Evolutionary conservation across 495 filamentous ascomycete genomes (phyloP).

Genomic region (Trichodelitschia bisporula): DNA sequence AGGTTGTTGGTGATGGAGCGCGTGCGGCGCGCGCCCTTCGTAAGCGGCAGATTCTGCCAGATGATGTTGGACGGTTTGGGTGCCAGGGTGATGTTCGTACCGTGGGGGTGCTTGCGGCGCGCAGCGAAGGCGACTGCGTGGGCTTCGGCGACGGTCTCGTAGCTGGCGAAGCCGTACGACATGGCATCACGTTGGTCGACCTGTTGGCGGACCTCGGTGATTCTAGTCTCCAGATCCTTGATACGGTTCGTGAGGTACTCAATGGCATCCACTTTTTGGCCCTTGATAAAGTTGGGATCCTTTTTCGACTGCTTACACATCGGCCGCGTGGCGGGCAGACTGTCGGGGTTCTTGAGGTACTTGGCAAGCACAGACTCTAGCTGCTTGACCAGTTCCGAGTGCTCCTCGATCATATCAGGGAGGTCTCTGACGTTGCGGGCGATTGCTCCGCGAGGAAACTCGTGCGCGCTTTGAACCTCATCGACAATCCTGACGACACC

Average conservation of each 20-base stretch:
- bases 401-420: slow-evolving; percentile 60
- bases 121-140: slow-evolving; percentile 67
- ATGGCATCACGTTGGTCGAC: slow-evolving; percentile 73
- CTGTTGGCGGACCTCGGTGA: slow-evolving; percentile 54
- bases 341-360: slow-evolving; percentile 69
- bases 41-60: slow-evolving; percentile 74
- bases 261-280: slow-evolving; percentile 70
- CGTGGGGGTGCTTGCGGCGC: slow-evolving; percentile 56
- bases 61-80: slow-evolving; percentile 81
- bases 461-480: slow-evolving; percentile 43
- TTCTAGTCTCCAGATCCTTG: slow-evolving; percentile 52
- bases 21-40: slow-evolving; percentile 36
- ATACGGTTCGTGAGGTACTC: slow-evolving; percentile 79
- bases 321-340: slow-evolving; percentile 55
- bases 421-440: slow-evolving; percentile 79
- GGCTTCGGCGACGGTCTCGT: slow-evolving; percentile 63
- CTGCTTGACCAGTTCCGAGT: slow-evolving; percentile 53
- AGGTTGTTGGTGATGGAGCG: slow-evolving; percentile 54
- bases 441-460: slow-evolving; percentile 55
- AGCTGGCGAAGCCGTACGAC: slow-evolving; percentile 86
- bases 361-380: slow-evolving; percentile 66
- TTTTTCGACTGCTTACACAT: slow-evolving; percentile 32
- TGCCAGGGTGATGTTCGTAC: slow-evolving; percentile 53
- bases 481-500: slow-evolving; percentile 65
- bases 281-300: slow-evolving; percentile 26